Conservation (phyloP, 495 filamentous ascomycete species). For the Hyaloscypha bicolor region DNA sequence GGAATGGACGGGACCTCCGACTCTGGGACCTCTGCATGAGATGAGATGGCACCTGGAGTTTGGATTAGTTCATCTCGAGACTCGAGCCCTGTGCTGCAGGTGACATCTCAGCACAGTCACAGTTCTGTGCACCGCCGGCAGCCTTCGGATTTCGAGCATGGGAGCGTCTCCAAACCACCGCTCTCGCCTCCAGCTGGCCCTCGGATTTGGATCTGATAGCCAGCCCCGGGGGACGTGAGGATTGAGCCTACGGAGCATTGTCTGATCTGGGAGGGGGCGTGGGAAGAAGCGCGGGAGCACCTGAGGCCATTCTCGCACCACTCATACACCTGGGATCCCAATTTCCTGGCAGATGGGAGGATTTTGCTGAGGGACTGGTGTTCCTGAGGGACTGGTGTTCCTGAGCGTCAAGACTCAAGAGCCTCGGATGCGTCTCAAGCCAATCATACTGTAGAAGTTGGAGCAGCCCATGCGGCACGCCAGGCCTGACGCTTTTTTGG, state of each 20-base stretch:
- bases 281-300: neutral
- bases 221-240: neutral
- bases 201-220: conserved; percentile 1
- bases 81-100: neutral
- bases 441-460: neutral
- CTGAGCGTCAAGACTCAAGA: neutral
- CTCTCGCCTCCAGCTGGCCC: neutral
- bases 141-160: neutral
- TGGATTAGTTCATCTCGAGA: neutral
- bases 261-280: neutral
- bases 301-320: neutral
- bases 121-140: neutral
- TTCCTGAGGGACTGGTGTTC: neutral
- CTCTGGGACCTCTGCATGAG: neutral
- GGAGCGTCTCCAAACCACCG: neutral
- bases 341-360: neutral
- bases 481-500: neutral
- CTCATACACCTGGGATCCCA: neutral
- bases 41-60: neutral
- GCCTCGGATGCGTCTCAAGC: neutral
- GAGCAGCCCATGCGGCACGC: neutral
- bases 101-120: neutral
- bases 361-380: neutral
- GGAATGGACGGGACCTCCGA: too few species aligned
- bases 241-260: neutral